Evolutionary conservation across 805 yeast species (phyloP), one percentile per base, ranked within the genome.

Genomic region (Starmerella riodocensis): DNA sequence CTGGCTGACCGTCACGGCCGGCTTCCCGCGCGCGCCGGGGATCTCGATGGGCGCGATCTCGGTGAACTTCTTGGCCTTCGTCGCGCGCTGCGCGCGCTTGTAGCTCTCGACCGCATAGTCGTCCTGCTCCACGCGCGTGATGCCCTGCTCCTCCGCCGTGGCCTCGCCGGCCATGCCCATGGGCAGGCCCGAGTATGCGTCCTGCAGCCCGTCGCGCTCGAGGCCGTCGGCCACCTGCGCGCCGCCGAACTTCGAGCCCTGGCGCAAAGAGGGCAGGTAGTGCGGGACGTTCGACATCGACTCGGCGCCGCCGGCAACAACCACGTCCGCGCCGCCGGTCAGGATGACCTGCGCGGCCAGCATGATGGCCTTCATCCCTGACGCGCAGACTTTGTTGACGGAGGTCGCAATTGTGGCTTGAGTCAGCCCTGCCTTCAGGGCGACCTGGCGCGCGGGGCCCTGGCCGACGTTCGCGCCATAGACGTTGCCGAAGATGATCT

Each of bases 111-210:
- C 68, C 46, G 97, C 97, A 59, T 71, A 88, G 40, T 76, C 74
- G 62, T 88, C 98, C 66, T 88, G 97, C 45, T 73, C 76, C 50
- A 82, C 86, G 60, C 97, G 78, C 27, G 91, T 55, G 50, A 88
- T 58, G 16, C 59, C 59, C 64, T 83, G 76, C 57, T 85, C 94
- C 39, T 66, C 66, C 32, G 97, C 97, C 66, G 95, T 85, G 61
- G 85, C 85, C 65, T 91, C 99, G 50, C 94, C 98, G 50, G 91
- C 85, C 42, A 81, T 81, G 59, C 98, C 98, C 99, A 91, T 91
- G 48, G 93, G 81, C 50, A 69, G 62, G 49, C 77, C 74, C 52
- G 78, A 82, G 65, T 85, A 91, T 26, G 91, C 97, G 62, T 91
- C 98, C 59, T 74, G 70, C 53, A 91, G 69, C 54, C 98, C 99